phyloP scores from a whole-genome alignment of 192 early-diverging fungal species.

The Allomyces macrogynus region DNA sequence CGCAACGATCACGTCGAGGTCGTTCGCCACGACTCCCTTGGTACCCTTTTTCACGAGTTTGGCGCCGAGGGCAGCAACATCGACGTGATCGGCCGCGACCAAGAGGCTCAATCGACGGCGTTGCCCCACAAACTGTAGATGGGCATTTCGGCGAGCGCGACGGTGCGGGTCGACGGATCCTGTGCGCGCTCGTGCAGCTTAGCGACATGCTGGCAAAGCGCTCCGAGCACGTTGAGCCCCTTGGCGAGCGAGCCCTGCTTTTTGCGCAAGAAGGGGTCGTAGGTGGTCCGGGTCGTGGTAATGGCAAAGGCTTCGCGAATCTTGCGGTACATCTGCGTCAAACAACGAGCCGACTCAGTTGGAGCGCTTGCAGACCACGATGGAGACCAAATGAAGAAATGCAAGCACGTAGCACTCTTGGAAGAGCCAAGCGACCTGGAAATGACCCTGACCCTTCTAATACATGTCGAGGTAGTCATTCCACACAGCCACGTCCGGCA shows the following conservation, averaged over 20 bases:
- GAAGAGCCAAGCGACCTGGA: conserved; percentile 55
- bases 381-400: not conserved
- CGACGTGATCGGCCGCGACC: conserved; percentile 39
- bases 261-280: conserved; percentile 51
- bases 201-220: conserved; percentile 36
- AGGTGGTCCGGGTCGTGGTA: conserved; percentile 34
- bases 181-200: conserved; percentile 4
- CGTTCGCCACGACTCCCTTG: conserved; percentile 47
- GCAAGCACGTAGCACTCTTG: conserved; percentile 41
- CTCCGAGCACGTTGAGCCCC: conserved; percentile 39
- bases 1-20: conserved; percentile 41
- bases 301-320: conserved; percentile 36
- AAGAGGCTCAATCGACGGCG: conserved; percentile 65
- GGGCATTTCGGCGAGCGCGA: conserved; percentile 41
- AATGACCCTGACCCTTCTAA: conserved; percentile 45
- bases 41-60: conserved; percentile 10
- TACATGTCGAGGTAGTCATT: conserved; percentile 31
- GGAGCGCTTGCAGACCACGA: too few relatives aligned
- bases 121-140: conserved; percentile 81
- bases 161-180: conserved; percentile 3
- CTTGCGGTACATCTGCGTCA: conserved; percentile 41
- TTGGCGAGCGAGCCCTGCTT: conserved; percentile 48
- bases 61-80: conserved; percentile 27
- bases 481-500: conserved; percentile 40
- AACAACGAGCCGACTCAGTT: too few relatives aligned